Percentiles rank a stretch among this genome's conserved stretches.
These are phyloP conservation scores for Cercospora nicotianae DNA, from an alignment of 2,329 filamentous ascomycete genomes.

Conservation along the genomic window DNA sequence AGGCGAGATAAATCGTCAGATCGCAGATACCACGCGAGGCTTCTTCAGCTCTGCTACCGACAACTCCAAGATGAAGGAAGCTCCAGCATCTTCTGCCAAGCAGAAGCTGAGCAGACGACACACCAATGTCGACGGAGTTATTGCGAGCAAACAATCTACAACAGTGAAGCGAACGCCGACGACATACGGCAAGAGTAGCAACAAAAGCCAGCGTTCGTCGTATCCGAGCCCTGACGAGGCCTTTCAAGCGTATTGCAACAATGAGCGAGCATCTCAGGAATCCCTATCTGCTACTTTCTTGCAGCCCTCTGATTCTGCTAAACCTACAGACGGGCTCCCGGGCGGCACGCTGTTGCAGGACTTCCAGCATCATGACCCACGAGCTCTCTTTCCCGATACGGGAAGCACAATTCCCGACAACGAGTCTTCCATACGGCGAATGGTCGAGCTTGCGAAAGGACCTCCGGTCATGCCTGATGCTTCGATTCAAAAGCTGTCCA, in stretches of 20 bases:
- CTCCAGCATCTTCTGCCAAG: conserved; percentile 23
- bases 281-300: conserved; percentile 26
- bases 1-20: conserved; percentile 30
- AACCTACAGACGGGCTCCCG: conserved; percentile 33
- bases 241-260: conserved; percentile 22
- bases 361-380: conserved; percentile 44
- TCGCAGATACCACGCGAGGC: conserved; percentile 29
- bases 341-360: conserved; percentile 38
- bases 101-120: conserved; percentile 28
- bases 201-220: conserved; percentile 2
- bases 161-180: conserved; percentile 30
- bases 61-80: conserved; percentile 11
- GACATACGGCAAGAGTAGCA: conserved; percentile 20
- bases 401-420: conserved; percentile 48
- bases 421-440: conserved; percentile 43
- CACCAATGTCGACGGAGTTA: conserved; percentile 11
- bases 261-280: conserved; percentile 14
- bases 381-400: conserved; percentile 43
- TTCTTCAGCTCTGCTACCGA: conserved; percentile 26
- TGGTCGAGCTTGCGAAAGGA: conserved; percentile 39
- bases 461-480: neutral
- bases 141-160: conserved; percentile 16
- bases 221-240: conserved; percentile 6
- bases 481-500: neutral
- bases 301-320: conserved; percentile 24